Evolutionary conservation across 441 rosid genomes (phyloP).

Genomic region (Erodium chrysanthum): DNA sequence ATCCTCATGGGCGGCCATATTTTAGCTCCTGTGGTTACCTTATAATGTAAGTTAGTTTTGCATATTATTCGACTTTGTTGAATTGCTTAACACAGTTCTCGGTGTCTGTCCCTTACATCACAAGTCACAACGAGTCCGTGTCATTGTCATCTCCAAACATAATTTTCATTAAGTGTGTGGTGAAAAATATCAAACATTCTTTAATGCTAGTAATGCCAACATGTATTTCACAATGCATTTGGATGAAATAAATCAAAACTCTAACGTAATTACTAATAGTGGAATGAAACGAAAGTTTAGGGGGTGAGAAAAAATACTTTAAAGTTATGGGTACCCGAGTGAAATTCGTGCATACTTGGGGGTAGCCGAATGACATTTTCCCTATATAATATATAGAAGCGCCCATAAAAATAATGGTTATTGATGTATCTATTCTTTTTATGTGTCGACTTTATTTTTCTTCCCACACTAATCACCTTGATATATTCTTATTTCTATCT

Average conservation of each 20-base stretch:
- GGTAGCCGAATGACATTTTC: too few species aligned
- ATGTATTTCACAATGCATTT: too few species aligned
- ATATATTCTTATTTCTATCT: neutral
- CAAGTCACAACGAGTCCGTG: neutral
- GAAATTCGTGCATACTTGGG: too few species aligned
- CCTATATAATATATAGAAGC: neutral
- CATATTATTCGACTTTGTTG: constrained; percentile 12
- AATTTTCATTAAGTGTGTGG: neutral
- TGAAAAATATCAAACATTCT: neutral
- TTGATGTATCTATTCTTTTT: neutral
- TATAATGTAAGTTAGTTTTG: constrained; percentile 55
- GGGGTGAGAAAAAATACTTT: too few species aligned
- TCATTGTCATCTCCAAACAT: neutral
- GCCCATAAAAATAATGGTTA: neutral
- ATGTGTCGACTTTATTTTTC: neutral
- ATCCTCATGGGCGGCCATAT: constrained; percentile 51
- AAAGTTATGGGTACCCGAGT: too few species aligned
- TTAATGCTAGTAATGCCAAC: neutral
- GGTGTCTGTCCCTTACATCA: neutral
- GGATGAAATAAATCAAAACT: too few species aligned
- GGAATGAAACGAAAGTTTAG: too few species aligned
- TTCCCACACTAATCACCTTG: neutral
- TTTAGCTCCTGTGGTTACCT: constrained; percentile 55
- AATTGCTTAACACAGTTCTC: constrained; percentile 9
- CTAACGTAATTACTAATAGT: too few species aligned